Percentiles rank a stretch among this genome's conserved stretches.
Evolutionary conservation across 225 moss, liverwort and hornwort species (phyloP).

Genomic region (Polytrichum formosum): DNA sequence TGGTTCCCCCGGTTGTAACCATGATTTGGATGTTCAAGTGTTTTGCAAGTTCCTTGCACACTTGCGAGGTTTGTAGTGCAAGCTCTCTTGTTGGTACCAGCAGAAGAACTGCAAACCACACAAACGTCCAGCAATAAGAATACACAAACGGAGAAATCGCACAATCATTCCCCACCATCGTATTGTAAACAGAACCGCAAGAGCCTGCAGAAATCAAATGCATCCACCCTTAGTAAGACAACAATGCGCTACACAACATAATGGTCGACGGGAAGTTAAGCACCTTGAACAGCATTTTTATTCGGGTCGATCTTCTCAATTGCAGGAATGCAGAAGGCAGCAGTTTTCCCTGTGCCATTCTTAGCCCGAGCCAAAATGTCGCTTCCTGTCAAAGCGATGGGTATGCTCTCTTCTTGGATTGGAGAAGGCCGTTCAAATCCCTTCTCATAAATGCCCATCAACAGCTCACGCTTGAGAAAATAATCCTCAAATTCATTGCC

Average conservation of each 20-base stretch:
- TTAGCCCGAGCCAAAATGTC: slow-evolving; percentile 16
- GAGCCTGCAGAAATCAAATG: not conserved
- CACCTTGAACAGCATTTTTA: slow-evolving; percentile 13
- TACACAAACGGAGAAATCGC: not conserved
- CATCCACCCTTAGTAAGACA: not conserved
- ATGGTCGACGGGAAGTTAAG: not conserved
- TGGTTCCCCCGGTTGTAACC: slow-evolving; percentile 12
- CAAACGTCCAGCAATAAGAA: not conserved
- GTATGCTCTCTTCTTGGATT: slow-evolving; percentile 11
- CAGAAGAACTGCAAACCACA: slow-evolving; percentile 4
- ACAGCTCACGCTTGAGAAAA: slow-evolving; percentile 8
- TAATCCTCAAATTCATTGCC: slow-evolving; percentile 14
- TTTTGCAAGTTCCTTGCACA: slow-evolving; percentile 13
- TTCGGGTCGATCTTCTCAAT: slow-evolving; percentile 11
- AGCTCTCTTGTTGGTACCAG: slow-evolving; percentile 12
- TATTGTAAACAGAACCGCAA: not conserved
- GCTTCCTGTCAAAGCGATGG: slow-evolving; percentile 14
- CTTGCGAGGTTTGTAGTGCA: slow-evolving; percentile 9
- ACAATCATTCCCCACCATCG: not conserved
- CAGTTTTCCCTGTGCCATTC: slow-evolving; percentile 20
- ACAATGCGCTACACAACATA: not conserved
- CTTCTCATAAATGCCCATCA: slow-evolving; percentile 13
- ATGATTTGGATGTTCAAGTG: slow-evolving; percentile 13
- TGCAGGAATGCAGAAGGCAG: slow-evolving; percentile 16
- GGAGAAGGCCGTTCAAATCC: slow-evolving; percentile 14